Percentiles rank a stretch among this genome's conserved stretches.
These are phyloP conservation scores for Aspergillus cristatus DNA, from an alignment of 495 filamentous ascomycete genomes.

Conservation along the genomic window DNA sequence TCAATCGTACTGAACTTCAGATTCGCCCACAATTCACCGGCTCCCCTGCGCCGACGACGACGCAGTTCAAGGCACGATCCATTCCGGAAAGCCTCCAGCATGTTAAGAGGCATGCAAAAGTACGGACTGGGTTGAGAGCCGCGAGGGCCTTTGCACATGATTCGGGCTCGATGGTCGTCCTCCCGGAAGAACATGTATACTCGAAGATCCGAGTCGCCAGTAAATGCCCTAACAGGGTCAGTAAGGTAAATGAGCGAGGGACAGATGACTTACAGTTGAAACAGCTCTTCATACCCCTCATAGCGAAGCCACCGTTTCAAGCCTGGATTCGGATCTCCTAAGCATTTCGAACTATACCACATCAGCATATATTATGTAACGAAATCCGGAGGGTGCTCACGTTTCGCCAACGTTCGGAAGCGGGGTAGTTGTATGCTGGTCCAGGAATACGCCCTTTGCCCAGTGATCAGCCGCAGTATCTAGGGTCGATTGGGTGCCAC, in stretches of 20 bases:
- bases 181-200: constrained; percentile 49
- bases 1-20: constrained; percentile 51
- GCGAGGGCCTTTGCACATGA: constrained; percentile 43
- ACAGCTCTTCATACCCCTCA: constrained; percentile 27
- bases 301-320: constrained; percentile 29
- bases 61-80: constrained; percentile 48
- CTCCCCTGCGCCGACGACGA: constrained; percentile 33
- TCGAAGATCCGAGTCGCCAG: constrained; percentile 35
- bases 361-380: constrained; percentile 10
- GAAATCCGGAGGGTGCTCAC: constrained; percentile 20
- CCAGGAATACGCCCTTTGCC: constrained; percentile 41
- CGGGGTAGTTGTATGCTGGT: constrained; percentile 25
- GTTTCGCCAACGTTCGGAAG: constrained; percentile 29
- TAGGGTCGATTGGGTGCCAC: constrained; percentile 26
- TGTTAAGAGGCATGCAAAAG: constrained; percentile 41
- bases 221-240: constrained; percentile 23
- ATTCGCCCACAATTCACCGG: constrained; percentile 44
- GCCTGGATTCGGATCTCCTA: constrained; percentile 31
- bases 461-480: constrained; percentile 37
- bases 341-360: constrained; percentile 36
- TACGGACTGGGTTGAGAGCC: constrained; percentile 27
- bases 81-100: constrained; percentile 43
- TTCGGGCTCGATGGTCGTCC: constrained; percentile 45
- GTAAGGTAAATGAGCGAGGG: neutral
- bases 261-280: constrained; percentile 34